Evolutionary conservation across 495 filamentous ascomycete genomes (phyloP), one percentile per base, ranked within the genome.

Genomic region (Aspergillus coremiiformis): DNA sequence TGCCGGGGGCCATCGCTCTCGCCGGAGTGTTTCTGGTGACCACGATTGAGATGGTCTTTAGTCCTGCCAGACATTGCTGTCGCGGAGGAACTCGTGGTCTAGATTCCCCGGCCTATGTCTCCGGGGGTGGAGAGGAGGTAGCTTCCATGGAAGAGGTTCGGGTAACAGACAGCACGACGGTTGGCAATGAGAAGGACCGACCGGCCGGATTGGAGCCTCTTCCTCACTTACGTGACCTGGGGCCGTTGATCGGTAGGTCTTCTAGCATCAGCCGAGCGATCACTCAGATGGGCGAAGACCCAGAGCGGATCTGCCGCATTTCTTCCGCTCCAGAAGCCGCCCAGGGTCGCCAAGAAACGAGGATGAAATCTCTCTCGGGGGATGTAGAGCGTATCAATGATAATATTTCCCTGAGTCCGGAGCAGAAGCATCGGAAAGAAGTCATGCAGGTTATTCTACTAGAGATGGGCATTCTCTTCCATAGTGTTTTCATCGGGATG

Each of bases 401-500:
- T 14, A 15, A 17, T 11, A 39, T 32, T 17, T 23, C 23, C 22
- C 11, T 60, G 3, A 53, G 32, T 0, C 49, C 54, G 2, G 60
- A 65, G 10, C 64, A 66, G 49, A 66, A 66, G 26, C 56, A 63
- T 37, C 60, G 57, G 19, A 68, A 68, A 26, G 66, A 60, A 24
- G 61, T 62, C 66, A 54, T 89, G 53, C 86, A 90, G 59, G 85
- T 84, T 43, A 68, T 86, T 24, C 72, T 90, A 11, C 76, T 90
- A 5, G 86, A 90, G 62, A 81, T 85, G 35, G 86, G 86, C n/a
- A 89, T 89, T 53, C 70, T 90, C 3, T 89, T 90, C 58, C 86
- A 90, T 67, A 84, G 80, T 58, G 75, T 90, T 23, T 90, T 90
- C 54, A 90, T 90, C 53, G 86, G 86, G 52, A 88, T 90, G 84